Percentiles rank a stretch among this genome's conserved stretches.
Conservation (phyloP, 805 yeast species). For the Deakozyma indianensis region DNA sequence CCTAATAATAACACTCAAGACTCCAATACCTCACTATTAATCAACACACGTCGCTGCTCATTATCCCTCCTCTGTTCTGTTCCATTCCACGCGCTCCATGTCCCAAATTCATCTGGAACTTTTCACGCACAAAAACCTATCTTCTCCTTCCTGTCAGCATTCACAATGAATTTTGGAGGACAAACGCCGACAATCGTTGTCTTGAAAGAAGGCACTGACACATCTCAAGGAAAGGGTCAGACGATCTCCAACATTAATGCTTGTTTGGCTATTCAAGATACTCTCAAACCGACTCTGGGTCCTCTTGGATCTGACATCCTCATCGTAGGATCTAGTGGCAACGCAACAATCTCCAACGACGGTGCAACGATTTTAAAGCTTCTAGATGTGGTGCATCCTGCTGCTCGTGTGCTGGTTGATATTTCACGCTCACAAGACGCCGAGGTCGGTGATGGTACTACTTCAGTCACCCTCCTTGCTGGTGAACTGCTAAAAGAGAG, state of each 20-base stretch:
- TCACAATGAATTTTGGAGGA: slow-evolving; percentile 66
- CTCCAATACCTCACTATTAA: no score
- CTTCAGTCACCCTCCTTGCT: slow-evolving; percentile 83
- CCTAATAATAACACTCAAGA: no score
- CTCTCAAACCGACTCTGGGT: slow-evolving; percentile 87
- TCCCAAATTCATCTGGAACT: neutral
- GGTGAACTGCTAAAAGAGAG: slow-evolving; percentile 87
- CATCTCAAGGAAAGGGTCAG: slow-evolving; percentile 95
- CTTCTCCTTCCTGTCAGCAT: neutral
- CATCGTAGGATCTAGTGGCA: slow-evolving; percentile 69
- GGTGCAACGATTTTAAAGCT: slow-evolving; percentile 93
- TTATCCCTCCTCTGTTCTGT: no score
- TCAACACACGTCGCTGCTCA: no score
- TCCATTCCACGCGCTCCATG: no score
- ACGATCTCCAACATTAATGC: slow-evolving; percentile 92
- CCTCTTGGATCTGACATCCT: slow-evolving; percentile 95
- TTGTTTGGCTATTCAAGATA: slow-evolving; percentile 92
- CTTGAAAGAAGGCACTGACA: slow-evolving; percentile 92
- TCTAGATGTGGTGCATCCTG: slow-evolving; percentile 94
- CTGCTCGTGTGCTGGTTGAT: slow-evolving; percentile 90
- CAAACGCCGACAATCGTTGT: slow-evolving; percentile 98
- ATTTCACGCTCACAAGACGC: slow-evolving; percentile 95
- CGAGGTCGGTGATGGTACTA: slow-evolving; percentile 97
- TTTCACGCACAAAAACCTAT: neutral
- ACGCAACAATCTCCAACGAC: slow-evolving; percentile 91